Percentiles rank a stretch among this genome's conserved stretches.
These are phyloP conservation scores for Penicillium sp. DNA, from an alignment of 2,329 filamentous ascomycete species.

Conservation along the genomic window DNA sequence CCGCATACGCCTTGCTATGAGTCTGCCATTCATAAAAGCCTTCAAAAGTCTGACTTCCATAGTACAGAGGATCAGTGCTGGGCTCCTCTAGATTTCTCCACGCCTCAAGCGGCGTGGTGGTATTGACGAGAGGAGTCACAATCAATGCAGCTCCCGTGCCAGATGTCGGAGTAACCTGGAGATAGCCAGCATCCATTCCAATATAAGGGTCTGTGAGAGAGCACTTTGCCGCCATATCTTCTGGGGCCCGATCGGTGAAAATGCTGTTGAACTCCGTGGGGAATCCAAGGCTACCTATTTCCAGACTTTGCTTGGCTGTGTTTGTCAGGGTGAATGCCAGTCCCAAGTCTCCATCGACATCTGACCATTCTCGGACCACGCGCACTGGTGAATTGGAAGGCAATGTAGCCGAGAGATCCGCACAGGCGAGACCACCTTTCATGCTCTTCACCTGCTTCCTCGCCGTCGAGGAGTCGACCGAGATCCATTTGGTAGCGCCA, in stretches of 20 bases:
- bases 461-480: slow-evolving; percentile 51
- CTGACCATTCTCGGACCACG: slow-evolving; percentile 58
- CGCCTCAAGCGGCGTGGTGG: slow-evolving; percentile 54
- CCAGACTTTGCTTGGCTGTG: slow-evolving; percentile 44
- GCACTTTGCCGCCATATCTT: slow-evolving; percentile 56
- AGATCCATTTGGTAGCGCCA: slow-evolving; percentile 49
- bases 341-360: slow-evolving; percentile 54
- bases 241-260: slow-evolving; percentile 56
- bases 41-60: slow-evolving; percentile 61
- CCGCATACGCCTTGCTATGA: slow-evolving; percentile 57
- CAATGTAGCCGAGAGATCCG: slow-evolving; percentile 50
- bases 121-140: slow-evolving; percentile 56
- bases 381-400: slow-evolving; percentile 44
- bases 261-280: slow-evolving; percentile 67
- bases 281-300: slow-evolving; percentile 62
- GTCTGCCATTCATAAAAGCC: slow-evolving; percentile 65
- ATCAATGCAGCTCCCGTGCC: slow-evolving; percentile 59
- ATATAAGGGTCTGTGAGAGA: slow-evolving; percentile 63
- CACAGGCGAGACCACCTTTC: slow-evolving; percentile 41
- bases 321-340: slow-evolving; percentile 59
- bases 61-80: slow-evolving; percentile 45
- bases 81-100: slow-evolving; percentile 58
- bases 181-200: slow-evolving; percentile 62
- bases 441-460: slow-evolving; percentile 44
- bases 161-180: slow-evolving; percentile 57